Conservation (phyloP, 164 flowering plant genomes). For the Vitis cinerea region DNA sequence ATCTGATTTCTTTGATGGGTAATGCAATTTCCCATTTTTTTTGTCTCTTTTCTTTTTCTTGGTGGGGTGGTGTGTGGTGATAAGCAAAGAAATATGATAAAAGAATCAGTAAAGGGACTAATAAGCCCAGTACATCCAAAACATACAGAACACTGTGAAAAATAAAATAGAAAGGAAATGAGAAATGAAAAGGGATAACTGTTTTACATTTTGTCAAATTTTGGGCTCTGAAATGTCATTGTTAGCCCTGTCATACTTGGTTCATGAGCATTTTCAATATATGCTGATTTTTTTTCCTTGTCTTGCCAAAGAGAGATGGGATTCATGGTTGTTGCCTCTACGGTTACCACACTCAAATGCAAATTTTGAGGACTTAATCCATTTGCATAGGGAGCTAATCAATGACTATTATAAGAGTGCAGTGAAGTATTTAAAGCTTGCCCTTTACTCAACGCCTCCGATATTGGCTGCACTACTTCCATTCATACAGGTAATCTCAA, state of each 20-base stretch:
- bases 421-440: conserved; percentile 48
- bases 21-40: too few species aligned
- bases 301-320: conserved; percentile 35
- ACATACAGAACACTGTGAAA: too few species aligned
- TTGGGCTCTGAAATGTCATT: not conserved
- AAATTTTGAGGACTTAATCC: conserved; percentile 28
- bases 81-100: too few species aligned
- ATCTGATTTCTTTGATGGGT: too few species aligned
- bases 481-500: conserved; percentile 58
- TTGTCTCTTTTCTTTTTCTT: too few species aligned
- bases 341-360: conserved; percentile 32
- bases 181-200: too few species aligned
- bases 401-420: conserved; percentile 52
- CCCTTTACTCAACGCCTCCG: conserved; percentile 56
- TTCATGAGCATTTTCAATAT: not conserved
- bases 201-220: not conserved
- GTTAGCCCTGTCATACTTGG: not conserved
- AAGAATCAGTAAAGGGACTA: too few species aligned
- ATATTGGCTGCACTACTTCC: conserved; percentile 63
- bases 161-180: too few species aligned
- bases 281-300: conserved; percentile 2
- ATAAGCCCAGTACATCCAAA: too few species aligned
- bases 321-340: conserved; percentile 59
- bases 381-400: conserved; percentile 18
- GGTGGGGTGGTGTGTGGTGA: too few species aligned